Conservation (phyloP, 2,329 filamentous ascomycete genomes). For the Aureobasidium sp. region DNA sequence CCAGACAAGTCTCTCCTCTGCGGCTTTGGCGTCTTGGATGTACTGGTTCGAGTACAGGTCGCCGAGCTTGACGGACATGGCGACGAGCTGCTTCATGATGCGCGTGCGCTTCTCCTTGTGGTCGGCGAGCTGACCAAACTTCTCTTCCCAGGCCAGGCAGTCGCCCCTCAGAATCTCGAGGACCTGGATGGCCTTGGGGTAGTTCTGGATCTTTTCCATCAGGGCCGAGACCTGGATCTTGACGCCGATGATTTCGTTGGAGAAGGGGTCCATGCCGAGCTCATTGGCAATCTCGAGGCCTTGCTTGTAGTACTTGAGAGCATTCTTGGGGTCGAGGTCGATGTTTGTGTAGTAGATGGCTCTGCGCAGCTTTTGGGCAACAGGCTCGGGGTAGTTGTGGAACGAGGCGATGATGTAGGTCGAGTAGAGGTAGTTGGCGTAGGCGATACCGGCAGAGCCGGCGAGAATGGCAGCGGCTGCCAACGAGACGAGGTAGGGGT, state of each 20-base stretch:
- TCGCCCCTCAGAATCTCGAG: conserved; percentile 68
- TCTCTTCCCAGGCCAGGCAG: conserved; percentile 45
- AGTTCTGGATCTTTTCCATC: conserved; percentile 67
- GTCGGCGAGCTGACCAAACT: conserved; percentile 33
- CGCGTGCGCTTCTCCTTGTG: conserved; percentile 44
- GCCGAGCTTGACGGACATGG: conserved; percentile 73
- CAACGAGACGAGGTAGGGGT: conserved; percentile 32
- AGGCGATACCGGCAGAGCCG: conserved; percentile 32
- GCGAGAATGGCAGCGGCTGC: conserved; percentile 27
- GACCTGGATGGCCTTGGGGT: conserved; percentile 62
- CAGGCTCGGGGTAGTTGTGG: conserved; percentile 52
- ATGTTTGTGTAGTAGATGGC: conserved; percentile 83
- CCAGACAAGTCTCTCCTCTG: conserved; percentile 68
- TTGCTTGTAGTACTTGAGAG: conserved; percentile 73
- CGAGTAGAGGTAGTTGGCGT: conserved; percentile 39
- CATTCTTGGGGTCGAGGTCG: conserved; percentile 62
- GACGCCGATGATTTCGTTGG: conserved; percentile 82
- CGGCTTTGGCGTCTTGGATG: conserved; percentile 62
- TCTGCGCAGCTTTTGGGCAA: conserved; percentile 69
- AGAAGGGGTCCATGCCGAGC: conserved; percentile 74
- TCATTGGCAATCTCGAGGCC: conserved; percentile 67
- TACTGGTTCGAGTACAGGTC: conserved; percentile 72
- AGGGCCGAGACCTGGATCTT: conserved; percentile 73
- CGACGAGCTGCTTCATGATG: conserved; percentile 64
- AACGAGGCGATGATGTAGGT: conserved; percentile 40